phyloP scores from a whole-genome alignment of 176 grass and related monocot species.

The Triticum monococcum region DNA sequence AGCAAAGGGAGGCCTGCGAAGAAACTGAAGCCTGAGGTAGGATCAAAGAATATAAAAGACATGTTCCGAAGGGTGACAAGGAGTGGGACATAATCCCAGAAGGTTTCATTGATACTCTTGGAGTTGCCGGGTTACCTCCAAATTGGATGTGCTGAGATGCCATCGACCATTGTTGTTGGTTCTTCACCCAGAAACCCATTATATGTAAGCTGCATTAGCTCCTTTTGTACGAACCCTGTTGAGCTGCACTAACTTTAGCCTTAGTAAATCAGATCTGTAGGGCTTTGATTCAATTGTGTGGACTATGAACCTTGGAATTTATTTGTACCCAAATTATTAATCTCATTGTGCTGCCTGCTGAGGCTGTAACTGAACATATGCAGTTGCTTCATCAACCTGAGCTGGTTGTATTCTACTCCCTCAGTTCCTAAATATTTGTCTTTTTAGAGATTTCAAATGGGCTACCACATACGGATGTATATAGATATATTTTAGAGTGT shows the following conservation, averaged over 20 bases:
- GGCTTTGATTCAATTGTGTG: not conserved
- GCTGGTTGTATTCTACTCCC: not conserved
- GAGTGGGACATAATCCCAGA: slow-evolving; percentile 32
- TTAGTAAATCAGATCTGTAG: not conserved
- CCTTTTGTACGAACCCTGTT: not conserved
- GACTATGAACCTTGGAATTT: not conserved
- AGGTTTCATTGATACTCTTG: not conserved
- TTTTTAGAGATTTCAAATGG: too few relatives aligned
- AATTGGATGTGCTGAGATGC: not conserved
- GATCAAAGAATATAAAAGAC: slow-evolving; percentile 87
- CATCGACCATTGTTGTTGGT: not conserved
- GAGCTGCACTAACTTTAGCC: not conserved
- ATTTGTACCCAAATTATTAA: not conserved
- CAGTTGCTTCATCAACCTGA: not conserved
- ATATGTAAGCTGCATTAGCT: slow-evolving; percentile 3
- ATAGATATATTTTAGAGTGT: too few relatives aligned
- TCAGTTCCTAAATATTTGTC: too few relatives aligned
- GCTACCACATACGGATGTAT: too few relatives aligned
- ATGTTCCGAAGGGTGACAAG: slow-evolving; percentile 84
- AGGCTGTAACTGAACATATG: not conserved
- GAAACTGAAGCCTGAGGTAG: slow-evolving; percentile 62
- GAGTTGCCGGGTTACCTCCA: not conserved
- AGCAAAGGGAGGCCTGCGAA: slow-evolving; percentile 70
- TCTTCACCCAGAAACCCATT: not conserved
- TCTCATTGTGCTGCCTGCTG: not conserved